A percentile compares a stretch with the other conserved stretches of the same genome.
These are phyloP conservation scores for Podospora australis DNA, from an alignment of 495 filamentous ascomycete genomes.

Conservation along the genomic window DNA sequence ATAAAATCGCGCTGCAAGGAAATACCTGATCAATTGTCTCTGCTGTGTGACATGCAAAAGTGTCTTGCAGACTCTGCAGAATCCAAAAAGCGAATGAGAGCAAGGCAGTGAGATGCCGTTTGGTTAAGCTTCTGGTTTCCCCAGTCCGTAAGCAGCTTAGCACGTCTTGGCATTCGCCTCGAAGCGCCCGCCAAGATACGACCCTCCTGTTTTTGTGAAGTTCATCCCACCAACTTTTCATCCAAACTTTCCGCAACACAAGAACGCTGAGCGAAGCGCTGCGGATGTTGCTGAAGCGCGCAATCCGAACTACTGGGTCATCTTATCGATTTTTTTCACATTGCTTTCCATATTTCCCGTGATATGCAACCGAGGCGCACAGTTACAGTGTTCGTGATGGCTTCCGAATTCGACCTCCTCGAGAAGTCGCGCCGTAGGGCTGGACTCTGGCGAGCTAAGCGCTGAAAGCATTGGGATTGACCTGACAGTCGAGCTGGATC, in stretches of 20 bases:
- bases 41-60: neutral
- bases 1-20: neutral
- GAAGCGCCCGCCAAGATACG: conserved; percentile 19
- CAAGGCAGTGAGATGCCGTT: neutral
- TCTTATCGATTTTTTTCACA: too few species aligned
- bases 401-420: too few species aligned
- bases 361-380: too few species aligned
- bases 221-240: neutral
- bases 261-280: conserved; percentile 5
- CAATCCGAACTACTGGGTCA: neutral
- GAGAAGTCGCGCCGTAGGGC: neutral
- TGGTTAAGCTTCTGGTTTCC: neutral
- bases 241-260: neutral
- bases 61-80: conserved; percentile 5
- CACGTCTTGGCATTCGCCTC: conserved; percentile 8
- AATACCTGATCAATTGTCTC: neutral
- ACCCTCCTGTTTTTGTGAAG: neutral
- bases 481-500: neutral
- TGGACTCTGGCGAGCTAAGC: neutral
- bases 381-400: too few species aligned
- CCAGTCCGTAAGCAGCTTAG: neutral
- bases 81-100: conserved; percentile 7
- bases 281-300: conserved; percentile 1
- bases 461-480: neutral
- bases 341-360: neutral